phyloP scores from a whole-genome alignment of 2,329 filamentous ascomycete species.

The Diaporthe citrichinensis region DNA sequence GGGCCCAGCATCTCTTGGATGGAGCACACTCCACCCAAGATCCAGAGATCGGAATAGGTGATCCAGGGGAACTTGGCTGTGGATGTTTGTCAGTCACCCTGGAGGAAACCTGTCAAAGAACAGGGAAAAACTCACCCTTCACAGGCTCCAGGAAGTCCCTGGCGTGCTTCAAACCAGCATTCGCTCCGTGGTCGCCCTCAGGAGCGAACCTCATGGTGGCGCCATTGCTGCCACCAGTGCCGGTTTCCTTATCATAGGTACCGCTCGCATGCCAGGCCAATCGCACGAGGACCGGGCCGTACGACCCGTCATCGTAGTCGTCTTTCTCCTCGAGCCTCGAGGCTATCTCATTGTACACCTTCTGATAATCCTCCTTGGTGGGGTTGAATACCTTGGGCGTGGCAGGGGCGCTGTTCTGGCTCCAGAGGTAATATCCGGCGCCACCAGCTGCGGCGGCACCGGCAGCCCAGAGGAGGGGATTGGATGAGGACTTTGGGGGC shows the following conservation, averaged over 20 bases:
- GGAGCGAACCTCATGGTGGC: constrained; percentile 97
- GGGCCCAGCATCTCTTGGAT: constrained; percentile 98
- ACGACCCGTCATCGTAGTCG: constrained; percentile 97
- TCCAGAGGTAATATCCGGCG: constrained; percentile 77
- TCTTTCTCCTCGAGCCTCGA: constrained; percentile 86
- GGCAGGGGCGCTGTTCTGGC: constrained; percentile 66
- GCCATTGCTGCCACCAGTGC: constrained; percentile 94
- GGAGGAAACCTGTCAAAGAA: background rate
- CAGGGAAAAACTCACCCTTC: constrained; percentile 71
- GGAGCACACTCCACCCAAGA: constrained; percentile 85
- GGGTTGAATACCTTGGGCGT: constrained; percentile 74
- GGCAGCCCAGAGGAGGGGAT: constrained; percentile 68
- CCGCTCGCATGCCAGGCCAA: constrained; percentile 96
- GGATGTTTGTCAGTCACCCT: constrained; percentile 43
- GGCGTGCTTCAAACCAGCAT: constrained; percentile 88
- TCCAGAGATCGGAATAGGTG: constrained; percentile 97
- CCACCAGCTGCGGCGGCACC: constrained; percentile 72
- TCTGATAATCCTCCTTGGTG: constrained; percentile 91
- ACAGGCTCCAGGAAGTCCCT: constrained; percentile 94
- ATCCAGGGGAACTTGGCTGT: constrained; percentile 92
- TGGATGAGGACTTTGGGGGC: constrained; percentile 65
- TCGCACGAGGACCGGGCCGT: constrained; percentile 90
- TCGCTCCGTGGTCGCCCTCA: constrained; percentile 91
- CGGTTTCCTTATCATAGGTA: constrained; percentile 90
- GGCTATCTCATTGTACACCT: constrained; percentile 92